Percentiles rank a stretch among this genome's conserved stretches.
Evolutionary conservation across 139 green algal genomes (phyloP).

Genomic region (Monoraphidium neglectum): DNA sequence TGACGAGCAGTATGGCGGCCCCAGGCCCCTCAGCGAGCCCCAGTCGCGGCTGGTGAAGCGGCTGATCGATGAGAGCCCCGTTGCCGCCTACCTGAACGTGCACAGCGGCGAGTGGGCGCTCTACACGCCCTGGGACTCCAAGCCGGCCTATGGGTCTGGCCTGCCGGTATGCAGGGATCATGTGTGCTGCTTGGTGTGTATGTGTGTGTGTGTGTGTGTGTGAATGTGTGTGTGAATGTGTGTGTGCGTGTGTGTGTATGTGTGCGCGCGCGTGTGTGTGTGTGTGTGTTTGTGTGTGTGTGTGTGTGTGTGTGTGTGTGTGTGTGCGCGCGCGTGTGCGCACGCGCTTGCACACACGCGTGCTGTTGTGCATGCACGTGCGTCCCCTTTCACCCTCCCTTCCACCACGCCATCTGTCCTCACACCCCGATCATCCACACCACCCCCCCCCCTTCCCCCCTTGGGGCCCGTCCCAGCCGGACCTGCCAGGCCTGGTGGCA

Average conservation of each 20-base stretch:
- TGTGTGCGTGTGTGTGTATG: neutral
- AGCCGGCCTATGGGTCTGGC: constrained; percentile 21
- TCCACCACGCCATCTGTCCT: too few relatives aligned
- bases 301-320: too few relatives aligned
- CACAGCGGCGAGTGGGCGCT: constrained; percentile 68
- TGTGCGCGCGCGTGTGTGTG: too few relatives aligned
- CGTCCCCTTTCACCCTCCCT: too few relatives aligned
- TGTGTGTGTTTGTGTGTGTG: too few relatives aligned
- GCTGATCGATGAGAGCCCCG: constrained; percentile 15
- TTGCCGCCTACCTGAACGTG: constrained; percentile 54
- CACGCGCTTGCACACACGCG: too few relatives aligned
- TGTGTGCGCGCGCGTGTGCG: too few relatives aligned
- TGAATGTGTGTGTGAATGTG: neutral
- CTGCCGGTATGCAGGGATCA: constrained; percentile 40
- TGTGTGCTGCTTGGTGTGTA: neutral
- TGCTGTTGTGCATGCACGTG: neutral
- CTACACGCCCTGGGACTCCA: constrained; percentile 70
- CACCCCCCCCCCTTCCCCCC: too few relatives aligned
- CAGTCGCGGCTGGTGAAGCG: constrained; percentile 47
- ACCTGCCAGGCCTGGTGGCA: constrained; percentile 43
- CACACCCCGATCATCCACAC: too few relatives aligned
- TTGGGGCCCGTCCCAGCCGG: constrained; percentile 28
- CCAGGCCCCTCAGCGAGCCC: constrained; percentile 56
- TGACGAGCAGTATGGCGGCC: constrained; percentile 54
- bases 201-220: constrained; percentile 3